Conservation (phyloP, 1,284 basidiomycete species). For the Retiboletus flavoniger region DNA sequence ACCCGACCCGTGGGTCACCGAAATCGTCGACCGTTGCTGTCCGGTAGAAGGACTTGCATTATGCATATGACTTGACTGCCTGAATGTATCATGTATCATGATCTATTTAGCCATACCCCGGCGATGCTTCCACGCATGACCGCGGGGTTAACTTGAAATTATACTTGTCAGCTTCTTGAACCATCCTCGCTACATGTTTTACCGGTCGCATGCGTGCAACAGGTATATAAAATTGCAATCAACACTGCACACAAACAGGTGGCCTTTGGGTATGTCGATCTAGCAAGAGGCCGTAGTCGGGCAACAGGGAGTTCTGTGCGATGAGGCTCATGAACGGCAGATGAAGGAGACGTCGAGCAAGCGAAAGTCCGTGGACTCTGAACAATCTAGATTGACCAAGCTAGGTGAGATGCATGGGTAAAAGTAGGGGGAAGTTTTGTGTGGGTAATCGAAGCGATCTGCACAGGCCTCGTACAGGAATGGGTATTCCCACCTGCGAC, state of each 20-base stretch:
- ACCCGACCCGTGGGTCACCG: too few relatives aligned
- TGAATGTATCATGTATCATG: too few relatives aligned
- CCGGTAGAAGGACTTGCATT: too few relatives aligned
- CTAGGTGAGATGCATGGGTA: slow-evolving; percentile 86
- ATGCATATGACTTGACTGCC: too few relatives aligned
- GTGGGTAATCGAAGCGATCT: slow-evolving; percentile 88
- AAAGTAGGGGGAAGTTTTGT: slow-evolving; percentile 98
- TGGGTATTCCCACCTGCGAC: slow-evolving; percentile 83
- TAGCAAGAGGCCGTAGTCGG: slow-evolving; percentile 66
- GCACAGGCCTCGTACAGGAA: slow-evolving; percentile 92
- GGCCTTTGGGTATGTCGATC: slow-evolving; percentile 49
- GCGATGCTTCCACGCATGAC: too few relatives aligned
- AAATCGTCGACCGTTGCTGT: too few relatives aligned
- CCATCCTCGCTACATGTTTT: too few relatives aligned
- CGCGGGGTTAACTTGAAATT: too few relatives aligned
- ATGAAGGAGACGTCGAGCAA: slow-evolving; percentile 47
- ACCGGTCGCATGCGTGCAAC: too few relatives aligned
- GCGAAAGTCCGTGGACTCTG: slow-evolving; percentile 38
- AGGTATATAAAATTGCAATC: too few relatives aligned
- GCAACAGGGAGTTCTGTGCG: slow-evolving; percentile 69
- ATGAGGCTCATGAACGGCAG: slow-evolving; percentile 71
- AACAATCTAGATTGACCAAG: slow-evolving; percentile 38
- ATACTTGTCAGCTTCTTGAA: too few relatives aligned
- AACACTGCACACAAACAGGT: slow-evolving; percentile 67
- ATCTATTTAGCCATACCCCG: too few relatives aligned